These are phyloP conservation scores for Ophioceras dolichostomum DNA, from an alignment of 2,329 filamentous ascomycete genomes.

Conservation along the genomic window DNA sequence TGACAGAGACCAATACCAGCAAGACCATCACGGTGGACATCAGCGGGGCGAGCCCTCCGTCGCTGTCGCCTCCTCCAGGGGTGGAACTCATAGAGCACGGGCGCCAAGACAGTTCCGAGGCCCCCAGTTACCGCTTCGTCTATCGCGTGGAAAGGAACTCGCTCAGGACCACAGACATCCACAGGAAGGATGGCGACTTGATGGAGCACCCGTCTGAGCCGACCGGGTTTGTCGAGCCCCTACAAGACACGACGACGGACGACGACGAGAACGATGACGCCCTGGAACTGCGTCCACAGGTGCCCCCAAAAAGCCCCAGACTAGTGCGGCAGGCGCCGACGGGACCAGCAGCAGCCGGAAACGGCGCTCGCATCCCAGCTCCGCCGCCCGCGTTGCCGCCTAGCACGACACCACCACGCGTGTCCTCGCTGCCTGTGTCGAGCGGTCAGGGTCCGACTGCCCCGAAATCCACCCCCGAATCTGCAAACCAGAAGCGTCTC, in stretches of 20 bases:
- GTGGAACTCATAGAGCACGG: slow-evolving; percentile 45
- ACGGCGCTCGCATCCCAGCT: too few species aligned
- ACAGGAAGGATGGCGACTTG: slow-evolving; percentile 13
- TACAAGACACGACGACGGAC: slow-evolving; percentile 10
- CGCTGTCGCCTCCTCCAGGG: slow-evolving; percentile 42
- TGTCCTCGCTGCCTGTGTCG: background rate
- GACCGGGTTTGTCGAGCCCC: slow-evolving; percentile 12
- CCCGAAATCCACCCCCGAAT: slow-evolving; percentile 1
- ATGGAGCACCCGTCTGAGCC: slow-evolving; percentile 4
- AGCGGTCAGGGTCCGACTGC: background rate
- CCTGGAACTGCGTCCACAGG: slow-evolving; percentile 2
- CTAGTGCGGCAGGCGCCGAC: too few species aligned
- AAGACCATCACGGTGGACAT: slow-evolving; percentile 56
- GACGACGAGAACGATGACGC: slow-evolving; percentile 2
- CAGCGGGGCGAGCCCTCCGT: slow-evolving; percentile 36
- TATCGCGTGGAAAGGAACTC: slow-evolving; percentile 45
- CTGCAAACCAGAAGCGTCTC: slow-evolving; percentile 5
- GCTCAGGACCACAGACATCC: slow-evolving; percentile 17
- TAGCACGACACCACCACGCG: too few species aligned
- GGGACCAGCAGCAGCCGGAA: too few species aligned
- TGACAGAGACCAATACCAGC: slow-evolving; percentile 44
- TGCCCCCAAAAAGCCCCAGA: slow-evolving; percentile 9
- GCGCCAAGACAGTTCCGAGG: slow-evolving; percentile 3
- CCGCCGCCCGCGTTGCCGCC: background rate
- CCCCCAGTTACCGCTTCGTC: slow-evolving; percentile 39